Evolutionary conservation across 257 asterid species (phyloP), one percentile per base, ranked within the genome.

Genomic region (Nicotiana undulata): DNA sequence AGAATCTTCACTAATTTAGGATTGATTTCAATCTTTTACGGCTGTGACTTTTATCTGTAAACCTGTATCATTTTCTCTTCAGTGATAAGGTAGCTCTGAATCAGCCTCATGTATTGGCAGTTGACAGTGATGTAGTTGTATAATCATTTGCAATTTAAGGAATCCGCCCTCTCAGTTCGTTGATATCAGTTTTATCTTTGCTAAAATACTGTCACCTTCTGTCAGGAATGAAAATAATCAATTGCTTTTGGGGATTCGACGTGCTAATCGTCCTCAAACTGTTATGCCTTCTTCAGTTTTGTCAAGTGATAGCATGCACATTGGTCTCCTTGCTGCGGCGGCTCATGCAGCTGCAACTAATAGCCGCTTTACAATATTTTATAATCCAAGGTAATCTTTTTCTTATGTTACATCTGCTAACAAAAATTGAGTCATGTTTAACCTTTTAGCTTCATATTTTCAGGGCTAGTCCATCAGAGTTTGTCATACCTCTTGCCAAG

Each of bases 261-360:
- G 88, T 76, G 97, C 98, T 52, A 91, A 77, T 90, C 93, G 98
- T 81, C 89, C 97, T 74, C 98, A 92, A 86, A 89, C 95, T 44
- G 90, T 91, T 65, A 91, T 94, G 97, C 98, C 98, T 58, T 94
- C 97, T 20, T 94, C 97, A 1, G 97, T 94, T 84, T 82, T 94
- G 81, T 94, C 98, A 52, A 94, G 97, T 82, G 97, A 94, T 83
- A 94, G 98, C 90, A 94, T 92, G 97, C 98, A 94, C 88, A 94
- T 94, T 58, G 98, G 98, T 79, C 97, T 94, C 84, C 97, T 94
- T 79, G 97, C 98, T 80, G 98, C 97, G n/a, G 97, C 98, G 63
- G 94, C 98, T 82, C 97, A 92, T 89, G 98, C 98, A 40, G 94
- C 97, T 9, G 92, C 97, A 6, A 94, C 98, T 22, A 94, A 90